phyloP scores from a whole-genome alignment of 148 eudicot species.

The Drosera capensis region DNA sequence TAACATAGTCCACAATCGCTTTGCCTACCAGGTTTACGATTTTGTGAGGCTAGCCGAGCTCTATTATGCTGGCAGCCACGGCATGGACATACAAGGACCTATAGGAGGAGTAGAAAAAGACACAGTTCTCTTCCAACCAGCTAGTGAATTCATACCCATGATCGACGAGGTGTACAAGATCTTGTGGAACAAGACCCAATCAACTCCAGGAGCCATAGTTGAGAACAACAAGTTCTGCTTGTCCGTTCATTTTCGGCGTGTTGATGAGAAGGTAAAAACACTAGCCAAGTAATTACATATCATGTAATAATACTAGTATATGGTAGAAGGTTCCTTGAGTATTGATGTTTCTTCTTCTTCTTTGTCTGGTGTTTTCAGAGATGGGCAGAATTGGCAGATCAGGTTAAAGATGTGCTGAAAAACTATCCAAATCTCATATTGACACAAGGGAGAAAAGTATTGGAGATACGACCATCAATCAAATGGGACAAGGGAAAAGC shows the following conservation, averaged over 20 bases:
- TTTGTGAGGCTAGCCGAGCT: conserved; percentile 73
- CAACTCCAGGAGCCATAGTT: conserved; percentile 56
- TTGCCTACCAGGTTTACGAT: conserved; percentile 31
- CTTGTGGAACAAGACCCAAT: conserved; percentile 45
- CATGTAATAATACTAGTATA: background rate
- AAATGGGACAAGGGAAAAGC: conserved; percentile 2
- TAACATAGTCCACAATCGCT: background rate
- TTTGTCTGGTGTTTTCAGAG: conserved; percentile 1
- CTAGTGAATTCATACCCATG: conserved; percentile 10
- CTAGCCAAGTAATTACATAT: background rate
- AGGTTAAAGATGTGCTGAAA: background rate
- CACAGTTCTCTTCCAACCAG: conserved; percentile 9
- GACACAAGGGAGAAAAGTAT: conserved; percentile 14
- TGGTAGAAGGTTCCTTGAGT: background rate
- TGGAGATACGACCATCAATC: conserved; percentile 43
- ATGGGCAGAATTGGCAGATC: conserved; percentile 4
- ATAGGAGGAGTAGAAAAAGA: no score
- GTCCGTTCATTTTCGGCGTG: conserved; percentile 87
- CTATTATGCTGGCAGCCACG: conserved; percentile 94
- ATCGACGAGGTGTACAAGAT: conserved; percentile 19
- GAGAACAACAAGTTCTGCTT: conserved; percentile 84
- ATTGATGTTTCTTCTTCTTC: background rate
- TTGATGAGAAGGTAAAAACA: conserved; percentile 63
- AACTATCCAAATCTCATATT: conserved; percentile 7
- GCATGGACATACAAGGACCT: conserved; percentile 96